Evolutionary conservation across 331 rosid genomes (phyloP), one percentile per base, ranked within the genome.

Genomic region (Saraca asoca): DNA sequence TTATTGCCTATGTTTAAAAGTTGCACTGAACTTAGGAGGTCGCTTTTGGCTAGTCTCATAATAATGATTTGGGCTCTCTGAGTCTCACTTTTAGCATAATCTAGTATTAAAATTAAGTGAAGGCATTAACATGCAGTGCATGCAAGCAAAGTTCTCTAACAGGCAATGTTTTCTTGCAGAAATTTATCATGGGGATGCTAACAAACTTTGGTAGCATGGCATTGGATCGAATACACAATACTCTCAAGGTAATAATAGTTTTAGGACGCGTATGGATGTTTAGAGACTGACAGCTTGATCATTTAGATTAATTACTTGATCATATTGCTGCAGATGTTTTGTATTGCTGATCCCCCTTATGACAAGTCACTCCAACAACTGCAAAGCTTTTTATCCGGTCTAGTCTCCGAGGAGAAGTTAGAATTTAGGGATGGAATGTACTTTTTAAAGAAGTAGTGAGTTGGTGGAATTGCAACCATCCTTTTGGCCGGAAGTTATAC

Each of bases 181-280:
- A 93, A 86, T 90, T 93, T 73, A 93, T 90, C 75, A 43, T 84
- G 81, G 98, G 97, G 73, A 90, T 90, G 97, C 98, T 93, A 64
- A 93, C 97, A 64, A 93, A 93, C 82, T 93, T 93, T 12, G 97
- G 96, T 51, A 90, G 82, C 85, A 88, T 90, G 97, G 85, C 91
- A 62, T 69, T 90, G 65, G 96, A 93, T 68, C 88, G 97, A 51
- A 90, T 93, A 60, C 98, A 87, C 81, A 93, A 93, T 77, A 87
- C 97, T 51, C 98, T 93, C 66, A 93, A 93, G 95, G 98, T 85
- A 68, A 76, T 80, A 82, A 69, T 51, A 56, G 43, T 74, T 54
- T 58, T 20, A n/a, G 61, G 14, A 9, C 39, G 51, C 45, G n/a
- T 50, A 5, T 12, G 38, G 39, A 38, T 79, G 55, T 66, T 64